Evolutionary conservation across 2,329 filamentous ascomycete species (phyloP).

Genomic region (Keithomyces neogunnii): DNA sequence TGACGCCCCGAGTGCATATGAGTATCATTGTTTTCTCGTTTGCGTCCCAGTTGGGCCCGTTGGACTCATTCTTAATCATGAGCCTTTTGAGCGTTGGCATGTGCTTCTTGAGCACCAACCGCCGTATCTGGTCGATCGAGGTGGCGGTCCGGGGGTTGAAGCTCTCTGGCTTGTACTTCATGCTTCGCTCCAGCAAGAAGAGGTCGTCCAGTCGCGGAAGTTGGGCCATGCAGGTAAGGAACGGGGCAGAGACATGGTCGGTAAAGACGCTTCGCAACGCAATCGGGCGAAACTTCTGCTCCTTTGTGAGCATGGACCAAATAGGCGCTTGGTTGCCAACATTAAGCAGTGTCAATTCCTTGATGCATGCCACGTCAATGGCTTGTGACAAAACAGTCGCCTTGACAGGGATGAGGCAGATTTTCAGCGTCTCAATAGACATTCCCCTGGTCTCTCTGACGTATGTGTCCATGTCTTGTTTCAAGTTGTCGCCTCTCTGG

Average conservation of each 20-base stretch:
- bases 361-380: slow-evolving; percentile 49
- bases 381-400: slow-evolving; percentile 46
- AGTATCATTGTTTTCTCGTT: slow-evolving; percentile 45
- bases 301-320: slow-evolving; percentile 47
- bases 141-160: slow-evolving; percentile 41
- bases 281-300: slow-evolving; percentile 43
- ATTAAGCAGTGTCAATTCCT: slow-evolving; percentile 51
- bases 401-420: slow-evolving; percentile 53
- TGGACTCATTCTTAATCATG: slow-evolving; percentile 50
- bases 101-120: slow-evolving; percentile 49
- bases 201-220: slow-evolving; percentile 48
- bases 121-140: slow-evolving; percentile 50
- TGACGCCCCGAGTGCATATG: slow-evolving; percentile 40
- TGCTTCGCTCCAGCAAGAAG: slow-evolving; percentile 47
- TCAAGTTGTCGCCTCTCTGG: slow-evolving; percentile 10
- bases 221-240: slow-evolving; percentile 45
- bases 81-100: slow-evolving; percentile 43
- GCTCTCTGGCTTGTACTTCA: slow-evolving; percentile 43
- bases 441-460: slow-evolving; percentile 50
- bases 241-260: slow-evolving; percentile 49
- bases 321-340: slow-evolving; percentile 53
- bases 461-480: slow-evolving; percentile 39
- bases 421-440: slow-evolving; percentile 42
- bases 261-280: slow-evolving; percentile 51
- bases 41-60: slow-evolving; percentile 45